Evolutionary conservation across 208 protist genomes (phyloP), one percentile per base, ranked within the genome.

Genomic region (Crithidia thermophila): DNA sequence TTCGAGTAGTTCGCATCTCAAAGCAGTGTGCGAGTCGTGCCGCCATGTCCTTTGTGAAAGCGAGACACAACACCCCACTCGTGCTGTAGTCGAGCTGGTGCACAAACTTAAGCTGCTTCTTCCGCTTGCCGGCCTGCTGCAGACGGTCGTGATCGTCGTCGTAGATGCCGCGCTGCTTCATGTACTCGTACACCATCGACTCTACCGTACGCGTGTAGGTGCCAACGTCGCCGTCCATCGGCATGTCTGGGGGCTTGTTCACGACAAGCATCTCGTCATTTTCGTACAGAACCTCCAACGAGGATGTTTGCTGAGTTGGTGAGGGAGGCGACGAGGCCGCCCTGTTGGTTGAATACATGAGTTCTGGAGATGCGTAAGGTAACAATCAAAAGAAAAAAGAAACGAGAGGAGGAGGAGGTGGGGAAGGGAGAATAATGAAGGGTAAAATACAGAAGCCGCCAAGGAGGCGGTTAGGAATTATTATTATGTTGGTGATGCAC

Each of bases 1-100:
- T 97, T 16, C 76, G 67, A 21, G 77, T 79, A 16, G 78, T 92
- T 45, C 93, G 81, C 75, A 89, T 85, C 71, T 98, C 82, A 75
- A 95, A 96, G 67, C 90, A 96, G 50, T 94, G 80, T 5, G 85
- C 79, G 4, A 96, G 77, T 1, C 79, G 66, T 4, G 88, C 80
- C 3, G 90, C 87, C 79, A 85, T 93, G 23, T 79, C 69, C 67
- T 87, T 94, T 4, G 76, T 91, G 34, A 96, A 95, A 7, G 89
- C 91, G 3, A 98, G 49, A 49, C 91, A 95, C 47, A 98, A 57
- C 34, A 98, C 82, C 14, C 94, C 94, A 63, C 85, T 94, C 27
- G 94, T 98, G 8, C 87, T 80, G 50, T 82, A 94, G 64, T 98
- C 94, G n/a, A 98, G 73, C 60, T 96, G 92, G 46, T 98, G 94